These are phyloP conservation scores for Aspergillus leporis DNA, from an alignment of 495 filamentous ascomycete genomes.

Conservation along the genomic window DNA sequence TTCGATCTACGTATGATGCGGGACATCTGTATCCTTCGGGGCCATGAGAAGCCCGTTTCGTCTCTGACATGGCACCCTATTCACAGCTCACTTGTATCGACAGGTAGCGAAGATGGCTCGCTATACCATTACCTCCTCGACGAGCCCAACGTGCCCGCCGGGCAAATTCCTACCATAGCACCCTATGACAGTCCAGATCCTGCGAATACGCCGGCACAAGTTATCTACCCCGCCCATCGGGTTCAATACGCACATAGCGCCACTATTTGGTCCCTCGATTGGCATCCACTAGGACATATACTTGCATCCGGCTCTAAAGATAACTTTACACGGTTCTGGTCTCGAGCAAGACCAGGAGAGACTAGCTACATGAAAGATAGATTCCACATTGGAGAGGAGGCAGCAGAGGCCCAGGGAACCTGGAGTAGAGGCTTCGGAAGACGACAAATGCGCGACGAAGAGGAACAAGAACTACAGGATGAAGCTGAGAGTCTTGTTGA, in stretches of 20 bases:
- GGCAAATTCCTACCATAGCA: constrained; percentile 64
- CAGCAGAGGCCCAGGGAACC: constrained; percentile 88
- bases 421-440: constrained; percentile 81
- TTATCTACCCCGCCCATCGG: constrained; percentile 84
- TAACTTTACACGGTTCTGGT: constrained; percentile 95
- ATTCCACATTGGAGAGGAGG: constrained; percentile 92
- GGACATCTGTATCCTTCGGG: constrained; percentile 85
- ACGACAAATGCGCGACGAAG: constrained; percentile 81
- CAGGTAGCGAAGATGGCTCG: constrained; percentile 84
- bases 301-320: constrained; percentile 99
- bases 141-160: constrained; percentile 79
- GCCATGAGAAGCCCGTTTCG: constrained; percentile 93
- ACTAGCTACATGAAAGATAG: constrained; percentile 79
- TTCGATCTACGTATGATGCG: constrained; percentile 99
- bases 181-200: constrained; percentile 84
- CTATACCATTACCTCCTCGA: constrained; percentile 91
- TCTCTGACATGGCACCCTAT: constrained; percentile 93
- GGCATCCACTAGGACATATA: constrained; percentile 95
- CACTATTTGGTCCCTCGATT: constrained; percentile 95
- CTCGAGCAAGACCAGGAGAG: constrained; percentile 83
- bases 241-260: constrained; percentile 86
- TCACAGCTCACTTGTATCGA: constrained; percentile 84
- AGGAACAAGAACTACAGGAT: constrained; percentile 89
- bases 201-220: constrained; percentile 72
- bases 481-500: constrained; percentile 93